Evolutionary conservation across 1,284 basidiomycete genomes (phyloP).

Genomic region (Pyrrhoderma noxium): DNA sequence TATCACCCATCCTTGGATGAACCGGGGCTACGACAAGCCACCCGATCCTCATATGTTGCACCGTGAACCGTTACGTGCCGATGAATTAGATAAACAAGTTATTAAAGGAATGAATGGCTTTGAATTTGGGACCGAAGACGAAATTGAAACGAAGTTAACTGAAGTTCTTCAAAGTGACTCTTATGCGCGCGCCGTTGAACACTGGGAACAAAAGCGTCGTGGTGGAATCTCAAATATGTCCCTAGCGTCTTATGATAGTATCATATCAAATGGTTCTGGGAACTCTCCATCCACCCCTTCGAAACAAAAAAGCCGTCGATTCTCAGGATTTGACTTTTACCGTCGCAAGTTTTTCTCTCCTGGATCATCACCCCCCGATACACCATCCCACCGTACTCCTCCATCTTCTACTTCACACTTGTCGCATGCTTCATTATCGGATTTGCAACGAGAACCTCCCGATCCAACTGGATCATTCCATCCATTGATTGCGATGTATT

Average conservation of each 20-base stretch:
- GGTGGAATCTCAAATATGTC: slow-evolving; percentile 53
- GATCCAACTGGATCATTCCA: slow-evolving; percentile 94
- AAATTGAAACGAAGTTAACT: slow-evolving; percentile 72
- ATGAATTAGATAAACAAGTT: slow-evolving; percentile 82
- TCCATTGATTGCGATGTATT: slow-evolving; percentile 94
- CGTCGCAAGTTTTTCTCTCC: slow-evolving; percentile 82
- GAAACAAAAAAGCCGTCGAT: slow-evolving; percentile 50
- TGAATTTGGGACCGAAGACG: slow-evolving; percentile 87
- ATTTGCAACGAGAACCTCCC: slow-evolving; percentile 41
- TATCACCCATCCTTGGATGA: slow-evolving; percentile 92
- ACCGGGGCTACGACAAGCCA: slow-evolving; percentile 75
- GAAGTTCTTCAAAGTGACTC: slow-evolving; percentile 73
- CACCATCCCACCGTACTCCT: slow-evolving; percentile 38
- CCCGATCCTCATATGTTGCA: slow-evolving; percentile 83
- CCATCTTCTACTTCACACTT: slow-evolving; percentile 49
- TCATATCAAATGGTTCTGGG: slow-evolving; percentile 13
- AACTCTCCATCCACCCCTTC: slow-evolving; percentile 37
- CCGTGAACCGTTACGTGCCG: slow-evolving; percentile 80
- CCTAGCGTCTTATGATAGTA: slow-evolving; percentile 53
- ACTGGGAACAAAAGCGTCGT: slow-evolving; percentile 71
- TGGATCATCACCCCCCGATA: slow-evolving; percentile 49
- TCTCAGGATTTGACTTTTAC: slow-evolving; percentile 95
- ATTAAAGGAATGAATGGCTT: slow-evolving; percentile 94
- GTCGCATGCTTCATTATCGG: slow-evolving; percentile 38
- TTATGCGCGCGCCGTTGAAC: slow-evolving; percentile 66